Percentiles rank a stretch among this genome's conserved stretches.
phyloP scores from a whole-genome alignment of 2,329 filamentous ascomycete species.

The Ascochyta fabae region DNA sequence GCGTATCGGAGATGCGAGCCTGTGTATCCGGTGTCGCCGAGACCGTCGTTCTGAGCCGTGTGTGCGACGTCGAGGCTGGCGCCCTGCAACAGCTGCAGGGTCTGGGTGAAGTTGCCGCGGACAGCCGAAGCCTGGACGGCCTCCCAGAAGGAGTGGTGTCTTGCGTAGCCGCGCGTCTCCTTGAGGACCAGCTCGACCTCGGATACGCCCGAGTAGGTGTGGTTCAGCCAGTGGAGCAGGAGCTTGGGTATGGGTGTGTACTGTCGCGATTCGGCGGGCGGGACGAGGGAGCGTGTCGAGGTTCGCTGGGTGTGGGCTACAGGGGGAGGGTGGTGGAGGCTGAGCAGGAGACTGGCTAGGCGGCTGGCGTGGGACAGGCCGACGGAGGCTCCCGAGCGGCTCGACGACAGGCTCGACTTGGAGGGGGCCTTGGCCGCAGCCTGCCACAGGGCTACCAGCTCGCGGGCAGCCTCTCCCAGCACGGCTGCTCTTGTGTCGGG shows the following conservation, averaged over 20 bases:
- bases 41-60: slow-evolving; percentile 66
- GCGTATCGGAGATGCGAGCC: slow-evolving; percentile 80
- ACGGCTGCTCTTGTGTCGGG: slow-evolving; percentile 38
- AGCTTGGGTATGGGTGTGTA: slow-evolving; percentile 71
- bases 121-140: slow-evolving; percentile 72
- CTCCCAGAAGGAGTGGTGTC: slow-evolving; percentile 84
- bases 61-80: slow-evolving; percentile 81
- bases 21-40: slow-evolving; percentile 71
- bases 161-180: slow-evolving; percentile 74
- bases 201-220: slow-evolving; percentile 72
- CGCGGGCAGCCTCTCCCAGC: slow-evolving; percentile 36
- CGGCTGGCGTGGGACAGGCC: slow-evolving; percentile 77
- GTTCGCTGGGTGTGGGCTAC: slow-evolving; percentile 29
- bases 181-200: slow-evolving; percentile 70
- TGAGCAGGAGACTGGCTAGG: slow-evolving; percentile 77
- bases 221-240: slow-evolving; percentile 82
- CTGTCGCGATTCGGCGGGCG: slow-evolving; percentile 29
- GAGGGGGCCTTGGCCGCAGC: slow-evolving; percentile 48
- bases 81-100: slow-evolving; percentile 70
- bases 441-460: slow-evolving; percentile 57
- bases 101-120: slow-evolving; percentile 74
- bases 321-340: slow-evolving; percentile 70
- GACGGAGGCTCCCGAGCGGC: slow-evolving; percentile 57
- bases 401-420: slow-evolving; percentile 23
- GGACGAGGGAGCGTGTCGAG: slow-evolving; percentile 34